phyloP scores from a whole-genome alignment of 192 early-diverging fungal genomes.

The Diversispora epigaea region DNA sequence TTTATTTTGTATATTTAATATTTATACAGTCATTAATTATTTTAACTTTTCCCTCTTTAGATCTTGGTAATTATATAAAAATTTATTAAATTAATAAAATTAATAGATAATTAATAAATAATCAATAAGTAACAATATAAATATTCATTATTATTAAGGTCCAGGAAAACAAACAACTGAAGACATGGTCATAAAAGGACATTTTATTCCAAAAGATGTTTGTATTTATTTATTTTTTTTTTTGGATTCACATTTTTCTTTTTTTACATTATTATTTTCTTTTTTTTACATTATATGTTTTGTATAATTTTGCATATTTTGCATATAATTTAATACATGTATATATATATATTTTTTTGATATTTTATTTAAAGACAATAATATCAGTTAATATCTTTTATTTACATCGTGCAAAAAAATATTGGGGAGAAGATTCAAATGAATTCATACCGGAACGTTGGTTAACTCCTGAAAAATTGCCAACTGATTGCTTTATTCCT shows the following conservation, averaged over 20 bases:
- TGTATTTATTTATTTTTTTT: neutral
- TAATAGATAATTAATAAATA: neutral
- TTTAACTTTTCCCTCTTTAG: neutral
- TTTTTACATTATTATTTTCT: neutral
- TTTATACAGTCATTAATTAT: neutral
- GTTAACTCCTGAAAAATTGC: slow-evolving; percentile 19
- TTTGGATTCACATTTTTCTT: neutral
- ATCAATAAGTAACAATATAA: neutral
- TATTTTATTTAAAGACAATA: neutral
- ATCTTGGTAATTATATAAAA: neutral
- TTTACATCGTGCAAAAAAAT: slow-evolving; percentile 43
- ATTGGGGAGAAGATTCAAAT: slow-evolving; percentile 48
- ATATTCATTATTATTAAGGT: slow-evolving; percentile 40
- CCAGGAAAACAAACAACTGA: slow-evolving; percentile 31
- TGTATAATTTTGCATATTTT: too few species aligned
- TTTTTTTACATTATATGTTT: too few species aligned
- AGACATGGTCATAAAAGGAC: slow-evolving; percentile 42
- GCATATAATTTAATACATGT: too few species aligned
- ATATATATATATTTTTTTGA: neutral
- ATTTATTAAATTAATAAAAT: neutral
- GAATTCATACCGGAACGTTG: slow-evolving; percentile 55
- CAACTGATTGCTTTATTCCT: slow-evolving; percentile 1
- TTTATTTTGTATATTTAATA: neutral
- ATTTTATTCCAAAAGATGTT: slow-evolving; percentile 46
- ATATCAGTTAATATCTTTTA: slow-evolving; percentile 38